Evolutionary conservation across 768 basidiomycete genomes (phyloP), one percentile per base, ranked within the genome.

Genomic region (Goffeauzyma gilvescens): DNA sequence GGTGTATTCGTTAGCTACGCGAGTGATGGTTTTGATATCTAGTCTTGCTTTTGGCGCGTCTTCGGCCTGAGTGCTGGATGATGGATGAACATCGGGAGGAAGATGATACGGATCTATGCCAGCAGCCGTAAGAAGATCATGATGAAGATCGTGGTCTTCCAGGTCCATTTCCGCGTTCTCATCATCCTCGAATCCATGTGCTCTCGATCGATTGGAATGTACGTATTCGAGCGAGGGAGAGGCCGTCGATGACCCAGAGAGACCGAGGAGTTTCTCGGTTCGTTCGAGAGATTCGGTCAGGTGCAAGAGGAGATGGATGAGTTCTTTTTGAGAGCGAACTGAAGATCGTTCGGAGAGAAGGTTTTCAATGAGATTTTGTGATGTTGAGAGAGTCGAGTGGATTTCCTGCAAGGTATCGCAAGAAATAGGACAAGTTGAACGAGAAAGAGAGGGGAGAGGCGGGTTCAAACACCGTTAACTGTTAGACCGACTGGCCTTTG

Each of bases 241-340:
- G n/a, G n/a, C n/a, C 7, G 17, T 24, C 20, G 31, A 9, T 33
- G 38, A 21, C 3, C 38, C 24, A 23, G 24, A 24, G 5, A 43
- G 38, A 4, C 41, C 36, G 14, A 96, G 70, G 18, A 98, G 70
- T 5, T 75, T 78, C 60, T 98, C 93, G 4, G 95, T 72, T 38
- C 93, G 76, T 10, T 75, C 73, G 14, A 90, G 72, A 13, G 83
- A 84, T 53, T 96, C 93, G 21, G 89, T 87, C 34, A 96, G 77
- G 63, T 85, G 85, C 49, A 95, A 72, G 4, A 96, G 71, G 10
- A 89, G 70, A 51, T 89, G 79, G 15, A 96, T 71, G 35, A 89
- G 66, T 0, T 81, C 87, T 71, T 89, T 87, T 66, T 86, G 81
- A 53, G 89, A 83, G 39, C 93, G 70, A 23, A 96, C 67, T 14